Evolutionary conservation across 768 basidiomycete genomes (phyloP).

Genomic region (Mrakia gelida): DNA sequence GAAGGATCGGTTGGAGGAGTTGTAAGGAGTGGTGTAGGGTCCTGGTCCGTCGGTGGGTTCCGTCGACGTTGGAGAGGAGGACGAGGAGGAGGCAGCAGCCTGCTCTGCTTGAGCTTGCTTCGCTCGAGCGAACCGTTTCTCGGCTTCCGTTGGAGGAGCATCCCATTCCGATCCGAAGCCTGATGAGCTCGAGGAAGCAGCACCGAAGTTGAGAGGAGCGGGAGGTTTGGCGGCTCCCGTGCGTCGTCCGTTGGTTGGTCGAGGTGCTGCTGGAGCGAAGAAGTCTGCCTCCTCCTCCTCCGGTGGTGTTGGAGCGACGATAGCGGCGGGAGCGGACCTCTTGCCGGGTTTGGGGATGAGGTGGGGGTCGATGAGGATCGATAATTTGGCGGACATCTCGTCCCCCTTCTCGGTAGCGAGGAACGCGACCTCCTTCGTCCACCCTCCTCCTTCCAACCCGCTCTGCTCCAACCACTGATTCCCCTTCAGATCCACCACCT

Average conservation of each 20-base stretch:
- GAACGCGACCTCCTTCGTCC: background rate
- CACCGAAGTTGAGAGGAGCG: background rate
- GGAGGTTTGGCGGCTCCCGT: background rate
- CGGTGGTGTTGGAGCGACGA: background rate
- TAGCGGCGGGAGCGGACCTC: background rate
- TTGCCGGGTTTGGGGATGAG: constrained; percentile 6
- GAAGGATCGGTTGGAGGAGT: background rate
- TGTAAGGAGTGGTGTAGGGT: constrained; percentile 10
- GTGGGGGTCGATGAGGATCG: constrained; percentile 16
- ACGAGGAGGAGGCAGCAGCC: background rate
- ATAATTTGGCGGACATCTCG: background rate
- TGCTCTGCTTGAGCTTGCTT: background rate
- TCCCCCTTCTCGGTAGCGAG: background rate
- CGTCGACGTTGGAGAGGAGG: background rate
- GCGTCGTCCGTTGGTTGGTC: background rate
- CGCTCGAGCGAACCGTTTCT: background rate
- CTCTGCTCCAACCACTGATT: constrained; percentile 9
- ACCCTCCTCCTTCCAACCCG: background rate
- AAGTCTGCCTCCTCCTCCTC: background rate
- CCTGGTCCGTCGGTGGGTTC: background rate
- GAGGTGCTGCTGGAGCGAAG: background rate
- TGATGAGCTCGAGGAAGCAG: background rate
- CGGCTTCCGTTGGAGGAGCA: background rate
- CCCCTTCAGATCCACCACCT: constrained; percentile 16
- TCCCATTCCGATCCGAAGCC: background rate